These are phyloP conservation scores for Omphalotus guepiniiformis DNA, from an alignment of 768 basidiomycete species.

Conservation along the genomic window DNA sequence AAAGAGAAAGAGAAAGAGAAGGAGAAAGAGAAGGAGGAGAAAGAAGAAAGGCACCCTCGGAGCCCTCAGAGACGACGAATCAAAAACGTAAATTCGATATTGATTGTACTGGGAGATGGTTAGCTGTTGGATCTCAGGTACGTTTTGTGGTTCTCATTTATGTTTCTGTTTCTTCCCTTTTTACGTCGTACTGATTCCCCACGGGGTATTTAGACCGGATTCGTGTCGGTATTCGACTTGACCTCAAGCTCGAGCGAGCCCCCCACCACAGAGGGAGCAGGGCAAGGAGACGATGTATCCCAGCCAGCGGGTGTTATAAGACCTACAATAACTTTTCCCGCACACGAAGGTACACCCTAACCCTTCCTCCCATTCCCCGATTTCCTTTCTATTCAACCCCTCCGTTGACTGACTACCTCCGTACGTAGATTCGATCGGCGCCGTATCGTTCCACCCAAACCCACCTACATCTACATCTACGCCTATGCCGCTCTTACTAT, in stretches of 20 bases:
- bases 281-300: slow-evolving; percentile 4
- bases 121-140: slow-evolving; percentile 70
- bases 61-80: slow-evolving; percentile 45
- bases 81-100: slow-evolving; percentile 79
- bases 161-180: not conserved
- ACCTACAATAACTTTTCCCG: slow-evolving; percentile 40
- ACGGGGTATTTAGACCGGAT: slow-evolving; percentile 43
- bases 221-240: slow-evolving; percentile 57
- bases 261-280: slow-evolving; percentile 1
- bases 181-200: not conserved
- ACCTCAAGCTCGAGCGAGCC: not conserved
- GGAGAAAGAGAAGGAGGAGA: not conserved
- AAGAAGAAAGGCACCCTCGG: not conserved
- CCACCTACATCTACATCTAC: no score
- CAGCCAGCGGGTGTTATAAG: slow-evolving; percentile 2
- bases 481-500: slow-evolving; percentile 56
- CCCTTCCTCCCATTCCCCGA: not conserved
- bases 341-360: slow-evolving; percentile 50
- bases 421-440: slow-evolving; percentile 65
- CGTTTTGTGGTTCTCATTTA: slow-evolving; percentile 16
- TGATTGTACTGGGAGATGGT: slow-evolving; percentile 58
- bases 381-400: not conserved
- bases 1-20: not conserved
- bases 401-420: not conserved
- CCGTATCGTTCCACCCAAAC: slow-evolving; percentile 69